Evolutionary conservation across 106 monocot species (phyloP), one percentile per base, ranked within the genome.

Genomic region (Allium sativum): DNA sequence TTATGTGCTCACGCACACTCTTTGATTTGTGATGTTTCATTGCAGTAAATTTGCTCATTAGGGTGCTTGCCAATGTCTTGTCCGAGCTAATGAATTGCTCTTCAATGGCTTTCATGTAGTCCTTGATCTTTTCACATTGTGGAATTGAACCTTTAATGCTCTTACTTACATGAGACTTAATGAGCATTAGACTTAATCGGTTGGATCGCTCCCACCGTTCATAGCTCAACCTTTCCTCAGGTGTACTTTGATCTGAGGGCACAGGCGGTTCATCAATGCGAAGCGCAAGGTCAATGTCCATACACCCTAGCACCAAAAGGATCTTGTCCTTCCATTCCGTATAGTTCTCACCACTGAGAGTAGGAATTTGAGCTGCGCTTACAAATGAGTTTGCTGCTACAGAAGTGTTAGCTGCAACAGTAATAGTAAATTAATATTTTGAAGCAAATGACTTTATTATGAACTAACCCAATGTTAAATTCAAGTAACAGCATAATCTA

Each of bases 31-130:
- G 46, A 44, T 64, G 53, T 18, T 57, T 57, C 21, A 51, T 13
- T 12, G 51, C n/a, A 18, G 21, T 57, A 10, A 57, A 57, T 21
- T 16, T 56, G 18, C 40, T 40, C 6, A 69, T 64, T 17, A 75
- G 42, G 12, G 55, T 69, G 43, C 42, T 64, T 0, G 53, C 53
- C 8, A 69, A 14, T 7, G 48, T 64, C 18, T 64, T 75, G 42
- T 75, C 55, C 22, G 18, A 69, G 51, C 17, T 64, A 18, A 48
- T 18, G 55, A 75, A 58, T 42, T 75, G 55, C 21, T 74, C 61
- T 14, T 75, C 69, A 41, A 75, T 75, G 7, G 22, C 55, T 40
- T 64, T 56, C 3, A 69, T 16, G 6, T 53, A 21, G 10, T 50
- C 48, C 14, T 7, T 18, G 6, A 59, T 47, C 8, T 52, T 59